Evolutionary conservation across 257 asterid species (phyloP), one percentile per base, ranked within the genome.

Genomic region (Verbascum thapsus): DNA sequence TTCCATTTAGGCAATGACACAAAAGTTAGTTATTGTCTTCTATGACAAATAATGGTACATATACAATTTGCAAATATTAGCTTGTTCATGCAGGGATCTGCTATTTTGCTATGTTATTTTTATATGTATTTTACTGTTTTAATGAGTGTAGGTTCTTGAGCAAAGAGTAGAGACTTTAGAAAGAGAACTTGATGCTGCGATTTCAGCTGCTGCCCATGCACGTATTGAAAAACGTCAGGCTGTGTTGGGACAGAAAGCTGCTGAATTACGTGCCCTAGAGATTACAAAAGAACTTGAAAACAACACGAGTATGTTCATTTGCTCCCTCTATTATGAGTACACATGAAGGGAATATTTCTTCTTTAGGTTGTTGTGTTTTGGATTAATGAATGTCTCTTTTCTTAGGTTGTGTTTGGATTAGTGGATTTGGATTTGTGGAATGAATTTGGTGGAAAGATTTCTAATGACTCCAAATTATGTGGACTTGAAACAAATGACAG

Each of bases 131-230:
- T n/a, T n/a, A n/a, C n/a, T n/a, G n/a, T n/a, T 67, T 53, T 42
- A 49, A 11, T 64, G 75, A 67, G 38, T 67, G 54, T 78, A 94
- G 99, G 90, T 87, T 82, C 95, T 94, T 50, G 98, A 94, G 80
- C 98, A 84, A 74, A 85, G 99, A 75, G 97, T 94, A 20, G 87
- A 83, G 76, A 87, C 91, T 53, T 79, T 94, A 76, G 98, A 85
- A 71, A 75, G 92, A 72, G 95, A 90, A 83, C 83, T 94, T 10
- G 99, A 94, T 80, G 80, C 94, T 63, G 84, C 99, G 48, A 94
- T 94, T 61, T 87, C 98, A 17, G 98, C 96, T 50, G 95, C 99
- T 67, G 98, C 99, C 35, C 95, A 66, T 65, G 95, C 99, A 42
- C 95, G 98, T 1, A 83, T 79, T 16, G 96, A 94, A 44, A 94